Evolutionary conservation across 2,329 filamentous ascomycete genomes (phyloP).

Genomic region (Microdochium paspali): DNA sequence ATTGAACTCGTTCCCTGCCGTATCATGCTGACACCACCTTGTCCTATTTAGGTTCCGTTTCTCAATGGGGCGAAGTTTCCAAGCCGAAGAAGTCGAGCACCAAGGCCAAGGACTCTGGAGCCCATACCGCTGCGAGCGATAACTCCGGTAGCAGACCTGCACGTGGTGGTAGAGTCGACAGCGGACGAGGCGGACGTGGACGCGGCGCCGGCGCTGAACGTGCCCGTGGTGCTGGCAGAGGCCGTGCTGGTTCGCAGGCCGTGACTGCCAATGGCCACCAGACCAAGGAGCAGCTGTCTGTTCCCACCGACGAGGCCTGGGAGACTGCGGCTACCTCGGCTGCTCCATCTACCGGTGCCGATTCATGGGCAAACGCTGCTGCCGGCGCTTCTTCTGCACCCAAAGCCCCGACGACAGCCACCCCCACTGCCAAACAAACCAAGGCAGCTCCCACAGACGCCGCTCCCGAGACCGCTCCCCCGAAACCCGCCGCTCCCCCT

Average conservation of each 20-base stretch:
- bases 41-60: conserved; percentile 53
- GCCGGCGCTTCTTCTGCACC: conserved; percentile 21
- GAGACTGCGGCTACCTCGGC: conserved; percentile 32
- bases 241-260: conserved; percentile 54
- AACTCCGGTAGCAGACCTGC: conserved; percentile 35
- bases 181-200: conserved; percentile 21
- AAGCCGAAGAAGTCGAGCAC: conserved; percentile 68
- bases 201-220: conserved; percentile 47
- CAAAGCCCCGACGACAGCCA: conserved; percentile 18
- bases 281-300: conserved; percentile 49
- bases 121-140: conserved; percentile 42
- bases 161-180: conserved; percentile 49
- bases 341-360: conserved; percentile 17
- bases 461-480: conserved; percentile 25
- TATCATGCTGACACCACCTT: conserved; percentile 15
- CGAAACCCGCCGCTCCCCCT: conserved; percentile 24
- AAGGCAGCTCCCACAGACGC: conserved; percentile 27
- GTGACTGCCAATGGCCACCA: conserved; percentile 53
- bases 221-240: conserved; percentile 52
- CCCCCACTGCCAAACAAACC: conserved; percentile 14
- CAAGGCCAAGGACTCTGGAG: conserved; percentile 52
- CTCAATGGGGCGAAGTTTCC: conserved; percentile 78
- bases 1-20: background rate
- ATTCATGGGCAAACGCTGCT: conserved; percentile 19
- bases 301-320: conserved; percentile 65